A percentile compares a stretch with the other conserved stretches of the same genome.
phyloP scores from a whole-genome alignment of 2,329 filamentous ascomycete species.

The Aureobasidium mangrovei region DNA sequence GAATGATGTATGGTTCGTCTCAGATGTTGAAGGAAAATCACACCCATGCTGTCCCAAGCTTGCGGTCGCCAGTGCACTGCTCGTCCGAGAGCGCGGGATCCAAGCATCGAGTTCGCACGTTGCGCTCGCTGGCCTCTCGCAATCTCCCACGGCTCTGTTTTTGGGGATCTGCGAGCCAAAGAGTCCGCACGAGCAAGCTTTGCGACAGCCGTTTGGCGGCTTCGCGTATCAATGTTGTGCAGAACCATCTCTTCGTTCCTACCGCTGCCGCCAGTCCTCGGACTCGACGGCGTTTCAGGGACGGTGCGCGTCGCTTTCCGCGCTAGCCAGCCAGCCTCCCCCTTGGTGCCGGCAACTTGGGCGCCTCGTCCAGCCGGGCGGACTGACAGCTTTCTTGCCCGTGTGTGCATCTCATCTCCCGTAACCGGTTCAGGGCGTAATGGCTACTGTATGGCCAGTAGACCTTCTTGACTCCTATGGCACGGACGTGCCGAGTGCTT shows the following conservation, averaged over 20 bases:
- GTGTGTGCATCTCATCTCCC: constrained; percentile 13
- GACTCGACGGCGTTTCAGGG: constrained; percentile 9
- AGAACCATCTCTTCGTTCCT: constrained; percentile 1
- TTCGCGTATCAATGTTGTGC: constrained; percentile 11
- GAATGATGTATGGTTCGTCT: constrained; percentile 12
- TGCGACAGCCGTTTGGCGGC: constrained; percentile 8
- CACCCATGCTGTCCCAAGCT: constrained; percentile 5
- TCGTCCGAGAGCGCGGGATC: neutral
- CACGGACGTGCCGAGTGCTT: constrained; percentile 7
- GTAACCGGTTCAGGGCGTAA: constrained; percentile 11
- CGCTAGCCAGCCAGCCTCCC: neutral
- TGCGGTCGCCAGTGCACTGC: constrained; percentile 8
- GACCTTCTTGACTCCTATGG: constrained; percentile 10
- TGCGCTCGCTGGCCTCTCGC: constrained; percentile 6
- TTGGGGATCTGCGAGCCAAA: constrained; percentile 4
- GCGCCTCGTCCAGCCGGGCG: constrained; percentile 9
- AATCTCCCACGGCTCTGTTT: neutral
- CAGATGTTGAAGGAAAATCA: neutral
- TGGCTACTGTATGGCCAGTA: constrained; percentile 14
- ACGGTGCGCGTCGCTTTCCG: neutral
- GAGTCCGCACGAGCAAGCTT: constrained; percentile 4
- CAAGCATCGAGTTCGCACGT: constrained; percentile 1
- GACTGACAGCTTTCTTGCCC: constrained; percentile 9
- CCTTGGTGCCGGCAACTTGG: constrained; percentile 10
- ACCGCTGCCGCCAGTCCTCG: neutral